phyloP scores from a whole-genome alignment of 2,329 filamentous ascomycete species.

The Fusarium tjaetaba region DNA sequence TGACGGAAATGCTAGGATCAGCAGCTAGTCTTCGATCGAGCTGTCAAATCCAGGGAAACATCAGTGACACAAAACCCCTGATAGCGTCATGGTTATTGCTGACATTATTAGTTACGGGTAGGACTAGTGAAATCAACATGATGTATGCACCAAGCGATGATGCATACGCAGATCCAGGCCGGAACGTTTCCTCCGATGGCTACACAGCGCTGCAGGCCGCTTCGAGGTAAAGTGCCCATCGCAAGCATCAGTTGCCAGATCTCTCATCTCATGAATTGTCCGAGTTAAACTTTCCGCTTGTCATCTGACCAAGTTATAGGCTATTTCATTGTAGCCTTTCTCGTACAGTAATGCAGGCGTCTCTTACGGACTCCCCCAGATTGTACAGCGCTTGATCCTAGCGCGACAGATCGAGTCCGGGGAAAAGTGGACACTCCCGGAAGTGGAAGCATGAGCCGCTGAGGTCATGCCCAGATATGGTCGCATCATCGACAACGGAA shows the following conservation, averaged over 20 bases:
- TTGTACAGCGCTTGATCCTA: not conserved
- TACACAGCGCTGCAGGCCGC: not conserved
- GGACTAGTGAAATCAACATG: not conserved
- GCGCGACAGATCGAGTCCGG: not conserved
- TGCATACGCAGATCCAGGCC: not conserved
- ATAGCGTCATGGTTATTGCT: not conserved
- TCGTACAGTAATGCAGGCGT: not conserved
- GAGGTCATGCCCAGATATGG: not conserved
- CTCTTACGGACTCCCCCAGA: too few relatives aligned
- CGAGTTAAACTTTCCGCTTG: rapidly evolving
- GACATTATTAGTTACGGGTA: not conserved
- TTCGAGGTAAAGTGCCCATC: rapidly evolving
- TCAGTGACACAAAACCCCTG: not conserved
- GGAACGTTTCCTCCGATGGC: not conserved
- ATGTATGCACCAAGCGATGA: not conserved
- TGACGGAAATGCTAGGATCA: not conserved
- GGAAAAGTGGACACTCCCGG: not conserved
- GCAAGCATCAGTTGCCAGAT: too few relatives aligned
- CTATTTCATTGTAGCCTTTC: not conserved
- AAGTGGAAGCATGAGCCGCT: not conserved
- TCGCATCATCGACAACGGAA: not conserved
- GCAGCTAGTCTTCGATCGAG: not conserved
- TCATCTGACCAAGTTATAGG: rapidly evolving
- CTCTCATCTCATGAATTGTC: rapidly evolving
- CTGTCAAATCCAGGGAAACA: not conserved